phyloP scores from a whole-genome alignment of 2,329 filamentous ascomycete species.

The Fusarium praegraminearum region DNA sequence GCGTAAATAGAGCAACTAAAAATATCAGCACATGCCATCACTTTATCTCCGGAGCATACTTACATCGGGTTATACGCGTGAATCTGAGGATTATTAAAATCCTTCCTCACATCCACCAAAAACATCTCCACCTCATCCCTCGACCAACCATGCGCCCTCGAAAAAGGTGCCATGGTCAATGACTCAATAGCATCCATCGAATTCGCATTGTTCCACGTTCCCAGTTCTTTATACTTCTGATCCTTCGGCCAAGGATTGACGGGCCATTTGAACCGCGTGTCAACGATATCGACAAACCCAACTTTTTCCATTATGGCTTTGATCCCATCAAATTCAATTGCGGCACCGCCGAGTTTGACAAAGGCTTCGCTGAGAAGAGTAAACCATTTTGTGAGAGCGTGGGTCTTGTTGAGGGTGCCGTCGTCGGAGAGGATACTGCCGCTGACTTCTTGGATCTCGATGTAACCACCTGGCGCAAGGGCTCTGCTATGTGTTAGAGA shows the following conservation, averaged over 20 bases:
- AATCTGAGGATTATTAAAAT: slow-evolving; percentile 12
- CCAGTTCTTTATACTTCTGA: slow-evolving; percentile 25
- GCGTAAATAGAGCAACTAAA: slow-evolving; percentile 1
- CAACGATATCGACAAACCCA: slow-evolving; percentile 1
- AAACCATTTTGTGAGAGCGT: slow-evolving; percentile 4
- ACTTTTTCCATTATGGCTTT: slow-evolving; percentile 11
- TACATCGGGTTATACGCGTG: slow-evolving; percentile 38
- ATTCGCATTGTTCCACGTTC: slow-evolving; percentile 16
- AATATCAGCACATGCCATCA: background rate
- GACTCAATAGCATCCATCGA: slow-evolving; percentile 7
- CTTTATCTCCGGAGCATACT: rapidly evolving
- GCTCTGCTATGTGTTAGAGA: background rate
- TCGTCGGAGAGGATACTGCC: slow-evolving; percentile 6
- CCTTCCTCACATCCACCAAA: slow-evolving; percentile 23
- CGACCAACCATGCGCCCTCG: slow-evolving; percentile 25
- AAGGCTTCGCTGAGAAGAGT: slow-evolving; percentile 6
- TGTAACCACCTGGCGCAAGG: background rate
- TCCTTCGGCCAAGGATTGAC: slow-evolving; percentile 26
- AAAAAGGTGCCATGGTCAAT: slow-evolving; percentile 19
- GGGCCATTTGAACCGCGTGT: slow-evolving; percentile 17
- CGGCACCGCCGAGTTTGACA: background rate
- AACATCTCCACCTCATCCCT: slow-evolving; percentile 18
- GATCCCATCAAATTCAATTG: background rate
- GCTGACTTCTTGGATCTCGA: slow-evolving; percentile 12
- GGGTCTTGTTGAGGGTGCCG: background rate